Evolutionary conservation across 768 basidiomycete genomes (phyloP).

Genomic region (Suillus subaureus): DNA sequence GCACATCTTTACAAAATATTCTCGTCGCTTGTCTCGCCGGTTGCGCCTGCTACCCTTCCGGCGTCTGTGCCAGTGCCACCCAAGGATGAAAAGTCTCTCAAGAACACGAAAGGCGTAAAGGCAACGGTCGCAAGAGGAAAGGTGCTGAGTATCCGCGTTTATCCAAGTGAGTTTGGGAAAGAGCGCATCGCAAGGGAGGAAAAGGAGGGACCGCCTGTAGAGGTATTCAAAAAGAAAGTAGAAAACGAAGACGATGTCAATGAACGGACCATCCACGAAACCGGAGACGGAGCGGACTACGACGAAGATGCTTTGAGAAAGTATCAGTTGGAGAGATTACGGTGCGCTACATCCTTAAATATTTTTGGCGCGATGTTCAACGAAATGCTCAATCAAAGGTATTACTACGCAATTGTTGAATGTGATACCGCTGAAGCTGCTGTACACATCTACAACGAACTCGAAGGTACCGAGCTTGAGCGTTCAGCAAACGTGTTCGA

Average conservation of each 20-base stretch:
- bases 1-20: constrained; percentile 90
- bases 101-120: constrained; percentile 13
- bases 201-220: constrained; percentile 83
- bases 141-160: constrained; percentile 78
- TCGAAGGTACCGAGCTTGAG: constrained; percentile 95
- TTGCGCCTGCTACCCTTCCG: constrained; percentile 44
- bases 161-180: constrained; percentile 93
- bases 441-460: constrained; percentile 76
- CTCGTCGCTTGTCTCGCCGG: constrained; percentile 76
- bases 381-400: constrained; percentile 49
- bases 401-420: constrained; percentile 93
- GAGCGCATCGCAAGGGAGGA: constrained; percentile 86
- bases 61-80: constrained; percentile 24
- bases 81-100: constrained; percentile 16
- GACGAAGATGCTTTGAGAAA: constrained; percentile 85
- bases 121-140: constrained; percentile 54
- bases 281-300: constrained; percentile 74
- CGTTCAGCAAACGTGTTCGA: constrained; percentile 96
- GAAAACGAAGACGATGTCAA: constrained; percentile 58
- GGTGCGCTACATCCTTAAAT: constrained; percentile 53
- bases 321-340: constrained; percentile 91
- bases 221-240: constrained; percentile 67
- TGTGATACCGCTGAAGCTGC: constrained; percentile 82
- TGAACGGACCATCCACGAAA: constrained; percentile 64
- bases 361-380: neutral